These are phyloP conservation scores for Cercospora sp. DNA, from an alignment of 2,329 filamentous ascomycete species.

Conservation along the genomic window DNA sequence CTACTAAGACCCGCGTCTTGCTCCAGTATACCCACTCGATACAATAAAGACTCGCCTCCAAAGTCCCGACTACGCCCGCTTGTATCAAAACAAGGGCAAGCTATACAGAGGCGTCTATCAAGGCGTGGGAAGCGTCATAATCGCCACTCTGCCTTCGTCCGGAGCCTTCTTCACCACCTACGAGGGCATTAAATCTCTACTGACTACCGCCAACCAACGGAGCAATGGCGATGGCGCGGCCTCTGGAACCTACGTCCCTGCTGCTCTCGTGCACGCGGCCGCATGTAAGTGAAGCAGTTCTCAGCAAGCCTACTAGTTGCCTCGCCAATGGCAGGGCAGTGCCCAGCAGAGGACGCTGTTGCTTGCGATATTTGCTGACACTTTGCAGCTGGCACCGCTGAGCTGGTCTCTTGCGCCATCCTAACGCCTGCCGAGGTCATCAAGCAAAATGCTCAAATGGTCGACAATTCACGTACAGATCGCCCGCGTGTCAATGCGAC, in stretches of 20 bases:
- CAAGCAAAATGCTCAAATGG: constrained; percentile 91
- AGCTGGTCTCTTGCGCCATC: constrained; percentile 82
- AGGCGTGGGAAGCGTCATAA: constrained; percentile 78
- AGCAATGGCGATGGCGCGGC: neutral
- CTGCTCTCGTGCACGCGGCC: constrained; percentile 68
- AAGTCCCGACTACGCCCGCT: constrained; percentile 69
- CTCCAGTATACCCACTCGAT: constrained; percentile 74
- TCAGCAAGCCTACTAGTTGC: neutral
- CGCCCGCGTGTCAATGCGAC: constrained; percentile 49
- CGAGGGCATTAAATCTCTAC: constrained; percentile 68
- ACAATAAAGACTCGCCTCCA: constrained; percentile 87
- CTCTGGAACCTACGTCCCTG: constrained; percentile 54
- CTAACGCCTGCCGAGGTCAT: constrained; percentile 87
- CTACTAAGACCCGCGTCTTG: neutral
- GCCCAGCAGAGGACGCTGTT: too few species aligned
- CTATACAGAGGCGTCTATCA: constrained; percentile 79
- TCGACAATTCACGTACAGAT: constrained; percentile 48
- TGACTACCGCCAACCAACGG: constrained; percentile 52
- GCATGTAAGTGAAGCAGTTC: constrained; percentile 52
- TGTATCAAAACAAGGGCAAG: constrained; percentile 61
- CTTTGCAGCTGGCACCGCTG: constrained; percentile 60
- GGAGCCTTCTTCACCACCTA: constrained; percentile 90
- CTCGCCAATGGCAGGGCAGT: neutral
- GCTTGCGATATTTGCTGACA: too few species aligned
- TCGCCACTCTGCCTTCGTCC: constrained; percentile 86